Base-by-base conservation (phyloP, 2,329 filamentous ascomycete species). In the Daldinia sp. region DNA sequence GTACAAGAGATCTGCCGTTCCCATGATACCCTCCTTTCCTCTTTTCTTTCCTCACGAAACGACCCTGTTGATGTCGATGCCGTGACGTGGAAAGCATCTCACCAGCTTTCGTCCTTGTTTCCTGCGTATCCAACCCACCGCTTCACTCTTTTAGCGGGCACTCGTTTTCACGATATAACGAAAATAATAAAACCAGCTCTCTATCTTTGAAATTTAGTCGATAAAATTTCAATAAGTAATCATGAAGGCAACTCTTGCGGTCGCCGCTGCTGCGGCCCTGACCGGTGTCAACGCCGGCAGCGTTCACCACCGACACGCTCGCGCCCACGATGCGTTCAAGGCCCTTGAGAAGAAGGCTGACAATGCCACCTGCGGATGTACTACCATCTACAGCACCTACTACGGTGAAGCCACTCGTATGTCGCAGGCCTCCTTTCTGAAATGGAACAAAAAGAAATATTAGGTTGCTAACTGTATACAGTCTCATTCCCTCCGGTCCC, bases 81-180 rank as follows among this genome's bases (percentile, higher is more conserved):
- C 82, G 80, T 83, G 81, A 84, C 81, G 80, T 81, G 82, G 81
- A 80, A 80, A 80, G 78, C 77, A 77, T 79, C 74, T 75, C 65
- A 15, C 79, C 80, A 77, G 81, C 82, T 85, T 85, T 86, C 83
- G 81, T 83, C 82, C 78, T 82, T 82, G 83, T 80, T 79, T 83
- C 84, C 80, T 76, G 75, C 79, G 78, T 78, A 76, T 74, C 77
- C 77, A 75, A 78, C 85, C 81, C 78, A 90, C 90, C 90, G 90
- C 90, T 93, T 93, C 91, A 93, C 89, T 93, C 92, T 81, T 93
- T 94, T 84, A 94, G 92, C 92, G 92, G 92, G 88, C 90, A 89
- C 85, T 92, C 90, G 82, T 92, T 91, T 80, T 76, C 15, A 77
- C 74, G 75, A 75, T 75, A 74, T 75, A 66, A 75, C 70, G 75